These are phyloP conservation scores for Sphagnum fallax DNA, from an alignment of 228 moss, liverwort and hornwort species.

Conservation along the genomic window DNA sequence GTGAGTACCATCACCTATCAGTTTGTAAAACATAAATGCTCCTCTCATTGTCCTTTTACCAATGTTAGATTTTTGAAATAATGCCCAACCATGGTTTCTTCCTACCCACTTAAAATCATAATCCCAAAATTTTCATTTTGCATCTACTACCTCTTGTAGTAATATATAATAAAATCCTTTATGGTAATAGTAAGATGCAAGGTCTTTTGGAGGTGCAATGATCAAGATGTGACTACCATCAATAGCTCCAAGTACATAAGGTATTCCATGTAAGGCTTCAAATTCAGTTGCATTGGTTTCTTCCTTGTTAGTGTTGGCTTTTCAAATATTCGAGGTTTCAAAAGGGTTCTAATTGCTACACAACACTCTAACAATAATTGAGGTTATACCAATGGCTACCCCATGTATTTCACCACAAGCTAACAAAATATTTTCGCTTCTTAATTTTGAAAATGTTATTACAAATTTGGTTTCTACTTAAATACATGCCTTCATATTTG, in stretches of 20 bases:
- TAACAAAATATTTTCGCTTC: no score
- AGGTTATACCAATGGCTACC: no score
- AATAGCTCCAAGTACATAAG: background rate
- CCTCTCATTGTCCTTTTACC: background rate
- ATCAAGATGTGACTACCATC: constrained; percentile 12
- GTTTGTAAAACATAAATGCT: background rate
- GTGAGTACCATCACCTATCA: background rate
- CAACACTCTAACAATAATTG: no score
- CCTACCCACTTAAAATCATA: constrained; percentile 9
- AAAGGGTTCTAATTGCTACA: background rate
- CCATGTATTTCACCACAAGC: no score
- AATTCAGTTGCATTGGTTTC: background rate
- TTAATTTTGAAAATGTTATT: no score
- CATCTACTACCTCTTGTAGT: background rate
- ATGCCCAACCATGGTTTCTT: constrained; percentile 1
- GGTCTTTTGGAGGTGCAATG: background rate
- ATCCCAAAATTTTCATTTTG: constrained; percentile 3
- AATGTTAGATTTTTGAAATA: background rate
- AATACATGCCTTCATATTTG: no score
- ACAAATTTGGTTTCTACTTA: no score
- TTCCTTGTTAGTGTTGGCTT: background rate
- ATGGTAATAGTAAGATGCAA: background rate
- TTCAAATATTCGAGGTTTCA: background rate
- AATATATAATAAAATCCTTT: constrained; percentile 8
- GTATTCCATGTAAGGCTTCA: constrained; percentile 7